A percentile compares a stretch with the other conserved stretches of the same genome.
These are phyloP conservation scores for Candida ipomoeae DNA, from an alignment of 805 yeast genomes.

Conservation along the genomic window DNA sequence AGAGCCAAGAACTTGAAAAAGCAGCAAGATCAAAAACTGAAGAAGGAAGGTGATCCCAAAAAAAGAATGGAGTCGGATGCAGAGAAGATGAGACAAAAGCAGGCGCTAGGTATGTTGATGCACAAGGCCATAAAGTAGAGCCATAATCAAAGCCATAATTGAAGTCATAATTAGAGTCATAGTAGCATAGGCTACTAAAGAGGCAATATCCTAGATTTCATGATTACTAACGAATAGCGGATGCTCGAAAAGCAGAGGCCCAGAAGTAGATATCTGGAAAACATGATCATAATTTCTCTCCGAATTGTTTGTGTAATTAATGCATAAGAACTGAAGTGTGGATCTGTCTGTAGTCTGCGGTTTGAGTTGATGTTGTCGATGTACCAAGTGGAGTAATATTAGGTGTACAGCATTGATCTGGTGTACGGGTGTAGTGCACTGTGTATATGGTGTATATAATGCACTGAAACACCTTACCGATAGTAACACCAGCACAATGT, in stretches of 20 bases:
- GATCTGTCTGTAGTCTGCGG: background rate
- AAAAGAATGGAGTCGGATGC: conserved; percentile 89
- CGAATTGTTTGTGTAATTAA: background rate
- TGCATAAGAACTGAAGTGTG: background rate
- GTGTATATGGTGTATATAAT: background rate
- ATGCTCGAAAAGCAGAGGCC: conserved; percentile 42
- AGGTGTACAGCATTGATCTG: too few relatives aligned
- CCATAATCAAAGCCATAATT: too few relatives aligned
- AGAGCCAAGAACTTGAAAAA: conserved; percentile 85
- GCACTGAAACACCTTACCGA: too few relatives aligned
- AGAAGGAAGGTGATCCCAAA: conserved; percentile 78
- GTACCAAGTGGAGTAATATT: background rate
- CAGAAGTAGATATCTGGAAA: background rate
- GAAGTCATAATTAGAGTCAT: too few relatives aligned
- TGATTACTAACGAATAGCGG: conserved; percentile 32
- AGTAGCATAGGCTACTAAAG: too few relatives aligned
- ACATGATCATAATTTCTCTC: too few relatives aligned
- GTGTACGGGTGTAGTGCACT: background rate
- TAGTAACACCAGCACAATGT: conserved; percentile 39
- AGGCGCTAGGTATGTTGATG: conserved; percentile 62
- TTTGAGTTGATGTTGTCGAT: background rate
- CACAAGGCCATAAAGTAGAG: background rate
- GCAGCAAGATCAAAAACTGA: conserved; percentile 59
- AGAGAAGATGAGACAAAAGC: conserved; percentile 84
- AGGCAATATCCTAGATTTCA: background rate